A percentile compares a stretch with the other conserved stretches of the same genome.
phyloP scores from a whole-genome alignment of 495 filamentous ascomycete genomes.

The Penicillium fimorum region DNA sequence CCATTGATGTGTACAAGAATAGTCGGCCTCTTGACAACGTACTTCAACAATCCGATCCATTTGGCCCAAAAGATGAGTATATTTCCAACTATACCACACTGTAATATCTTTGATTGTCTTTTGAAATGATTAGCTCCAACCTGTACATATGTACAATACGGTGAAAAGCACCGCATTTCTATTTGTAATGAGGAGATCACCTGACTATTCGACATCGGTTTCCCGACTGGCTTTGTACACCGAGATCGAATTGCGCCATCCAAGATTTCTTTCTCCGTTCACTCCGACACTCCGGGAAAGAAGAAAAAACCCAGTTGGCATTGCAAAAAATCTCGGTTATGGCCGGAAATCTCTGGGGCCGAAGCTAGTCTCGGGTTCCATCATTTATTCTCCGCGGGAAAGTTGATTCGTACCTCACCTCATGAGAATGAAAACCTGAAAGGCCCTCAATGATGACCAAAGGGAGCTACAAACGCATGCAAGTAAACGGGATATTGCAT shows the following conservation, averaged over 20 bases:
- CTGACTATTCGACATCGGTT: neutral
- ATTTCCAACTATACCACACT: too few relatives aligned
- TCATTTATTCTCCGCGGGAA: slow-evolving; percentile 23
- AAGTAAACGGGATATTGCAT: slow-evolving; percentile 5
- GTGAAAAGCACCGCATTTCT: neutral
- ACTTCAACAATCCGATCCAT: neutral
- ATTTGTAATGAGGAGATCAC: neutral
- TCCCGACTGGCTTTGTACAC: neutral
- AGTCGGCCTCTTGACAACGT: neutral
- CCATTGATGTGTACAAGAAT: neutral
- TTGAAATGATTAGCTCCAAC: neutral
- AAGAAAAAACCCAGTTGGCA: slow-evolving; percentile 8
- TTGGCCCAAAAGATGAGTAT: neutral
- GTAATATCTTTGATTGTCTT: neutral
- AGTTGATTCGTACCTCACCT: neutral
- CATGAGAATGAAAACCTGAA: neutral
- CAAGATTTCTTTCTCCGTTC: neutral
- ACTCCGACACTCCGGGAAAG: slow-evolving; percentile 4
- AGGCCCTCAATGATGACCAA: neutral
- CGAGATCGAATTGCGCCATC: slow-evolving; percentile 8
- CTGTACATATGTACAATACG: too few relatives aligned
- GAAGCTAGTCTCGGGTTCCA: slow-evolving; percentile 11
- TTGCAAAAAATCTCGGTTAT: slow-evolving; percentile 18
- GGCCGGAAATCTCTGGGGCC: slow-evolving; percentile 32
- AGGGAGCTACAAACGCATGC: neutral